Percentiles rank a stretch among this genome's conserved stretches.
phyloP scores from a whole-genome alignment of 768 basidiomycete species.

The Lactarius hatsudake region DNA sequence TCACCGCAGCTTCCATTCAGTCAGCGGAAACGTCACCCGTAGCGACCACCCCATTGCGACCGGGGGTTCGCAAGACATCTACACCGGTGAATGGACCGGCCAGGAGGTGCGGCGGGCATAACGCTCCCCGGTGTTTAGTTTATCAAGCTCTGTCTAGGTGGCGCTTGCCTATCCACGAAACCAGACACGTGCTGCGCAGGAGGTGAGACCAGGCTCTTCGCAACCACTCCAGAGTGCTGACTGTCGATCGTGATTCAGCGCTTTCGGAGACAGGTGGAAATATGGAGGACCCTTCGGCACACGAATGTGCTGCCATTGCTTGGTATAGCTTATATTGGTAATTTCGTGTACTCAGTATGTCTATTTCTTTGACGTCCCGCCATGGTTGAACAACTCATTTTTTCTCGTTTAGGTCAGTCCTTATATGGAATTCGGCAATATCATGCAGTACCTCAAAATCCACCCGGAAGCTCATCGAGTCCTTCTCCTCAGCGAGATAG shows the following conservation, averaged over 20 bases:
- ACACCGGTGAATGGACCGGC: conserved; percentile 24
- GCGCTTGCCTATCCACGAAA: conserved; percentile 18
- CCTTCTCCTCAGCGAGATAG: conserved; percentile 14
- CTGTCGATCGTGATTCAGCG: conserved; percentile 5
- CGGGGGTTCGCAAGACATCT: conserved; percentile 24
- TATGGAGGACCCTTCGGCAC: conserved; percentile 25
- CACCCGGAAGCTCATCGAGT: conserved; percentile 14
- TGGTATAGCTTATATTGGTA: conserved; percentile 18
- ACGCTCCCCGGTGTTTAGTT: neutral
- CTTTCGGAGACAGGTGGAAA: conserved; percentile 24
- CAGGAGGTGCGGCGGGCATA: conserved; percentile 1
- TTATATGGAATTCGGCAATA: conserved; percentile 19
- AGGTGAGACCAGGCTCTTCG: conserved; percentile 10
- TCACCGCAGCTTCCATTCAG: conserved; percentile 5
- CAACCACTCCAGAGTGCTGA: neutral
- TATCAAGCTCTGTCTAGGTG: conserved; percentile 2
- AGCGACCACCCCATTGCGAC: conserved; percentile 16
- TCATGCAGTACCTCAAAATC: conserved; percentile 10
- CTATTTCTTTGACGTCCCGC: neutral
- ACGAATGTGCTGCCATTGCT: conserved; percentile 21
- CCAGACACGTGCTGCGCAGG: conserved; percentile 13
- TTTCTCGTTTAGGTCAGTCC: conserved; percentile 14
- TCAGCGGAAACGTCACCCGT: conserved; percentile 15
- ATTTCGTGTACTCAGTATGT: conserved; percentile 20
- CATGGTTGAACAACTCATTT: neutral